Evolutionary conservation across 345 rosid species (phyloP), one percentile per base, ranked within the genome.

Genomic region (Mercurialis annua): DNA sequence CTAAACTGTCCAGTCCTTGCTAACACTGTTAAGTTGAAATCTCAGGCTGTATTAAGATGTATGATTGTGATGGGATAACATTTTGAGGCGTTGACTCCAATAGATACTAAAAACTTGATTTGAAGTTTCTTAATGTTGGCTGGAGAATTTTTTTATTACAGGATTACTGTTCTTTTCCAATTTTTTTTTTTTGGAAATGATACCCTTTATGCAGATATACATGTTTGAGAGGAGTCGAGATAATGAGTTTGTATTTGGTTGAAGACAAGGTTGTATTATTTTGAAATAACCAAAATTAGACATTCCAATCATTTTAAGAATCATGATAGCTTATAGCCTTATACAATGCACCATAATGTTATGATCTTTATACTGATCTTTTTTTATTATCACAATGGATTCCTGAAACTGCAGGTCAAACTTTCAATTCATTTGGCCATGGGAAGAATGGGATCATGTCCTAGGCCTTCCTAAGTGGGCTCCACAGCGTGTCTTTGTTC

Each of bases 401-500:
- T 79, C 38, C 21, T 66, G 71, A 51, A 23, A 66, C 72, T 70
- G 38, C 84, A 94, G 99, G 73, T 94, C 99, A 67, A 94, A 94
- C 77, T 94, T 94, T 71, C 98, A 94, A 68, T 92, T 91, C 81
- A 92, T 92, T 70, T 94, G 99, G 99, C 99, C 99, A 11, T 94
- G 99, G 99, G 99, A 94, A 77, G 99, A 94, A 76, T 94, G 99
- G 99, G 97, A 90, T 62, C 84, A 83, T 83, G 99, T 94, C 67
- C 73, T 94, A 71, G 96, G 85, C 74, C 96, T 94, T 62, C 98
- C 98, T 72, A 88, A 86, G 75, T 94, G 99, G 99, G 98, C 96
- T 31, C 99, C 99, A 42, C 92, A 94, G 77, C 96, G 96, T 33
- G 93, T 86, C 26, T 94, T 94, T 84, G 99, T 94, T 66, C 96